These are phyloP conservation scores for Phanerochaete carnosa DNA, from an alignment of 768 basidiomycete genomes.

Conservation along the genomic window DNA sequence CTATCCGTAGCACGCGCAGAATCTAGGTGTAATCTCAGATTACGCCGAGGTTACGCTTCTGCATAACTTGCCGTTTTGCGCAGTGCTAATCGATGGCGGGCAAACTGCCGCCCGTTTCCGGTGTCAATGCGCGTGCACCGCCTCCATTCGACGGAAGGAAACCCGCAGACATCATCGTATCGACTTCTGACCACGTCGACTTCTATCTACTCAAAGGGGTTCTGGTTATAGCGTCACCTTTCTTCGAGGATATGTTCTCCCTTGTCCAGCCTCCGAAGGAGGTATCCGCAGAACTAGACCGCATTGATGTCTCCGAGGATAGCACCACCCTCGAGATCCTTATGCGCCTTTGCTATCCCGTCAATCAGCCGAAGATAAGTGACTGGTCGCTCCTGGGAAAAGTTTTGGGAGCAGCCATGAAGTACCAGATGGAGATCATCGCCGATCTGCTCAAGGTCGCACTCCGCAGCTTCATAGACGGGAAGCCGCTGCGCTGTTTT, in stretches of 20 bases:
- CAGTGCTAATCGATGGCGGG: too few relatives aligned
- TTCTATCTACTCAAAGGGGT: background rate
- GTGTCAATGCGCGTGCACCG: background rate
- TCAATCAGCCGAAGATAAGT: background rate
- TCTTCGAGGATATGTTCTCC: conserved; percentile 5
- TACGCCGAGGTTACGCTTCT: too few relatives aligned
- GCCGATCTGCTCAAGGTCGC: background rate
- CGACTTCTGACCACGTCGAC: background rate
- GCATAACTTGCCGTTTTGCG: too few relatives aligned
- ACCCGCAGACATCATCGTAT: conserved; percentile 2
- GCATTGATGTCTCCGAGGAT: background rate
- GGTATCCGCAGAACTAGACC: background rate
- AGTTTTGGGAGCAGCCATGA: conserved; percentile 22
- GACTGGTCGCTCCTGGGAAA: background rate
- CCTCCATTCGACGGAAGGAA: conserved; percentile 4
- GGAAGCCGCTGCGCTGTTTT: background rate
- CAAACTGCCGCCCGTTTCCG: too few relatives aligned
- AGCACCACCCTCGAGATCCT: background rate
- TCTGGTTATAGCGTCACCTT: background rate
- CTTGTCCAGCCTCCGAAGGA: background rate
- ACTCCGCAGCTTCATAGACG: background rate
- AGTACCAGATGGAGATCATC: conserved; percentile 22
- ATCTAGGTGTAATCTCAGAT: too few relatives aligned
- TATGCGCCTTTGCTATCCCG: background rate
- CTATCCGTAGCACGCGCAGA: too few relatives aligned